Base-by-base conservation (phyloP, 139 green algal species). In the Auxenochlorella pyrenoidosa region DNA sequence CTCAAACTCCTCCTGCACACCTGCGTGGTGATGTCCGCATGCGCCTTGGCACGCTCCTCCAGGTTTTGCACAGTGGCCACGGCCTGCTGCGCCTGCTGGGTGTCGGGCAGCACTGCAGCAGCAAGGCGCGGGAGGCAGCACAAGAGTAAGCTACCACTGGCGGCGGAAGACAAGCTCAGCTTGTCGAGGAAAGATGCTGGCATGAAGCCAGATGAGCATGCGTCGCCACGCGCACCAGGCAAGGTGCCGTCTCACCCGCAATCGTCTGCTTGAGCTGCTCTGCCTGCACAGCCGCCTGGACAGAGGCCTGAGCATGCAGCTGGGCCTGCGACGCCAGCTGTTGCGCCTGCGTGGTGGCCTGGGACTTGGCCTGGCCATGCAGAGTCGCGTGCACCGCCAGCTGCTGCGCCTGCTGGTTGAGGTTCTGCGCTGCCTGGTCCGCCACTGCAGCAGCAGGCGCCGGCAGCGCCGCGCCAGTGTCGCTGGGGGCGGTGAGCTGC, bases 251-350 rank as follows among this genome's bases (percentile, higher is more conserved):
- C 83, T 75, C 71, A 81, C 70, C 71, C 5, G 84, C 84, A n/a
- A 88, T 68, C 26, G 85, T 90, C 79, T 84, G 89, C 87, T 94
- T 93, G 70, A 91, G 54, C 85, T 91, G 77, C 71, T 91, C 89
- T 18, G 89, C 89, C 32, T 90, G 85, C 47, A 86, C 86, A 21
- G 89, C 88, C 43, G 90, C 90, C 63, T 86, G 75, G 13, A 90
- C 68, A 15, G 79, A 81, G 24, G 91, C 93, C 86, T 96, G 91
- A 26, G 91, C 93, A 73, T 95, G 93, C 70, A 90, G 79, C 73
- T 96, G 93, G 44, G 93, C 92, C 75, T 94, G 89, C 22, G 76
- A 73, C 2, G 92, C 87, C 28, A 90, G 73, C 36, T 92, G 89
- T 83, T 92, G 83, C 30, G 82, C 87, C 58, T 91, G 77, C 30